These are phyloP conservation scores for Pseudevernia furfuracea DNA, from an alignment of 495 filamentous ascomycete species.

Conservation along the genomic window DNA sequence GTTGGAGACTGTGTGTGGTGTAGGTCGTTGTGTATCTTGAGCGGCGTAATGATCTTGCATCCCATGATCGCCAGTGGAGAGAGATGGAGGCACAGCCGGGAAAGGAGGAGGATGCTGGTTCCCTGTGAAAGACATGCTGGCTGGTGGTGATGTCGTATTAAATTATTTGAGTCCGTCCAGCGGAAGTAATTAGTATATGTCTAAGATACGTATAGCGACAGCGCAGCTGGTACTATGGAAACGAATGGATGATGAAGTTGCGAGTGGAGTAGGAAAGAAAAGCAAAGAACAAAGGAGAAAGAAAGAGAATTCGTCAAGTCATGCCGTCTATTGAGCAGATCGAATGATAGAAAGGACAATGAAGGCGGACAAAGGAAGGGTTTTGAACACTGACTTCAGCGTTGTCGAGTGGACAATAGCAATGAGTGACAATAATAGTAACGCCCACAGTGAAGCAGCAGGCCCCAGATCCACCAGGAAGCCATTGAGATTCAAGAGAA, in stretches of 20 bases:
- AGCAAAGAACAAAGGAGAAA: slow-evolving; percentile 10
- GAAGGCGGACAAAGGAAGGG: slow-evolving; percentile 19
- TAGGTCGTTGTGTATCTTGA: slow-evolving; percentile 40
- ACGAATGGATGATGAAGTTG: slow-evolving; percentile 15
- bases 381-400: slow-evolving; percentile 21
- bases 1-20: slow-evolving; percentile 44
- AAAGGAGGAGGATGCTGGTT: slow-evolving; percentile 28
- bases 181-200: slow-evolving; percentile 26
- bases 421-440: slow-evolving; percentile 25
- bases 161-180: slow-evolving; percentile 31
- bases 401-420: slow-evolving; percentile 19
- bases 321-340: slow-evolving; percentile 16
- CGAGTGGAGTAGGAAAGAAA: slow-evolving; percentile 18
- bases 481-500: slow-evolving; percentile 12
- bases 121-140: slow-evolving; percentile 34
- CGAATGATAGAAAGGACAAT: slow-evolving; percentile 16
- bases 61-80: slow-evolving; percentile 48
- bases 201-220: slow-evolving; percentile 17
- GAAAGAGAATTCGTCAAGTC: slow-evolving; percentile 28
- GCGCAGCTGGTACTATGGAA: slow-evolving; percentile 5
- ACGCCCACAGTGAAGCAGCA: slow-evolving; percentile 3
- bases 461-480: slow-evolving; percentile 19
- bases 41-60: slow-evolving; percentile 45
- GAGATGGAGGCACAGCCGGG: slow-evolving; percentile 42
- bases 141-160: slow-evolving; percentile 20